A percentile compares a stretch with the other conserved stretches of the same genome.
These are phyloP conservation scores for Phytophthora meadii DNA, from an alignment of 352 stramenopile genomes.

Conservation along the genomic window DNA sequence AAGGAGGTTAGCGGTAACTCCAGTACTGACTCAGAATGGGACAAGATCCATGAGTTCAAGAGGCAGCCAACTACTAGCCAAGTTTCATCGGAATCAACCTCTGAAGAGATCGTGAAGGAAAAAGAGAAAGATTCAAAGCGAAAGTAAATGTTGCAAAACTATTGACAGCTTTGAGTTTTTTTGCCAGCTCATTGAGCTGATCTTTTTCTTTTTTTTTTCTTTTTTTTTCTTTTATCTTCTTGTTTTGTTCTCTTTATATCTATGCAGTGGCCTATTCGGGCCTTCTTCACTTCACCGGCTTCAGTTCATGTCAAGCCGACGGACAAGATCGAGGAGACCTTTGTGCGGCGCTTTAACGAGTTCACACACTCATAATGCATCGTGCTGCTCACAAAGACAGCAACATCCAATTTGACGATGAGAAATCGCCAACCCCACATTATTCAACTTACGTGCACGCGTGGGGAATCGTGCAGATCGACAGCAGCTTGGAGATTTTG, in stretches of 20 bases:
- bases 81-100: constrained; percentile 14
- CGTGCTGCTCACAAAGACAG: constrained; percentile 8
- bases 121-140: neutral
- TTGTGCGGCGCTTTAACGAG: constrained; percentile 29
- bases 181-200: constrained; percentile 25
- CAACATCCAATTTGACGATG: constrained; percentile 14
- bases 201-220: too few relatives aligned
- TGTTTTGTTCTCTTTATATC: constrained; percentile 20
- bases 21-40: too few relatives aligned
- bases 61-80: constrained; percentile 4
- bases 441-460: constrained; percentile 21
- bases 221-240: constrained; percentile 21
- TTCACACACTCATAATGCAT: constrained; percentile 34
- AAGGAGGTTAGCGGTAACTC: neutral
- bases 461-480: constrained; percentile 32
- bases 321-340: constrained; percentile 36
- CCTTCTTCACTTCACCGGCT: constrained; percentile 23
- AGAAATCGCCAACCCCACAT: neutral
- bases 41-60: neutral
- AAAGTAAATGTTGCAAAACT: neutral
- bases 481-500: constrained; percentile 27
- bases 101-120: constrained; percentile 15
- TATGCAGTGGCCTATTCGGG: constrained; percentile 8
- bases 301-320: constrained; percentile 39
- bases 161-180: constrained; percentile 5